These are phyloP conservation scores for Alternaria triticimaculans DNA, from an alignment of 2,329 filamentous ascomycete genomes.

Conservation along the genomic window DNA sequence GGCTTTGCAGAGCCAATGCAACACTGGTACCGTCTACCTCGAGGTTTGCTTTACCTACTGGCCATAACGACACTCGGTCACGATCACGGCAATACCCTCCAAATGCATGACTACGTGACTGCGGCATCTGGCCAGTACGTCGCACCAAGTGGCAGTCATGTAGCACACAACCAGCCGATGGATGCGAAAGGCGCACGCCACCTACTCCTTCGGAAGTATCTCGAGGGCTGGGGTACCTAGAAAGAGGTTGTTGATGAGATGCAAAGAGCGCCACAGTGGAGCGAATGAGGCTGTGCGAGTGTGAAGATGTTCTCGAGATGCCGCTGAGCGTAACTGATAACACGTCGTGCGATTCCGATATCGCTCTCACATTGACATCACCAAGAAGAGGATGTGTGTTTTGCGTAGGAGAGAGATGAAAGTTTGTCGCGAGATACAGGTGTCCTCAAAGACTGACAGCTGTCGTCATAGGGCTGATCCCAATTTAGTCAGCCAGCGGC, in stretches of 20 bases:
- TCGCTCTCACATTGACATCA: background rate
- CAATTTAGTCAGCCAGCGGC: background rate
- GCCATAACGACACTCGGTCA: background rate
- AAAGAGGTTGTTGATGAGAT: background rate
- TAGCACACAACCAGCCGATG: slow-evolving; percentile 6
- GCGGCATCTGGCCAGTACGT: slow-evolving; percentile 6
- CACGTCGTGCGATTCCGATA: background rate
- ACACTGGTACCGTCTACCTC: slow-evolving; percentile 1
- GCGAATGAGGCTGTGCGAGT: slow-evolving; percentile 5
- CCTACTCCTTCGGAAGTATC: slow-evolving; percentile 10
- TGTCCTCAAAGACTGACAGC: background rate
- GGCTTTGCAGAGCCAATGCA: background rate
- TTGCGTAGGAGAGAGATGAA: background rate
- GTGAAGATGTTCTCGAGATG: background rate
- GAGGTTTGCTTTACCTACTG: slow-evolving; percentile 12
- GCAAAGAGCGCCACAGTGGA: slow-evolving; percentile 16
- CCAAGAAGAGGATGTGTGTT: background rate
- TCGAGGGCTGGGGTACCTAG: slow-evolving; percentile 7
- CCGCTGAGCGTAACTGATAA: background rate
- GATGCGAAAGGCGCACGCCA: slow-evolving; percentile 14
- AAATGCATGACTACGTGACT: slow-evolving; percentile 15
- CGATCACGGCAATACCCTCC: slow-evolving; percentile 6
- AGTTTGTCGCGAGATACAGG: background rate
- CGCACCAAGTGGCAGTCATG: slow-evolving; percentile 6
- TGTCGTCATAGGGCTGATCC: slow-evolving; percentile 5